A percentile compares a stretch with the other conserved stretches of the same genome.
These are phyloP conservation scores for Cyamopsis tetragonoloba DNA, from an alignment of 306 rosid genomes.

Conservation along the genomic window DNA sequence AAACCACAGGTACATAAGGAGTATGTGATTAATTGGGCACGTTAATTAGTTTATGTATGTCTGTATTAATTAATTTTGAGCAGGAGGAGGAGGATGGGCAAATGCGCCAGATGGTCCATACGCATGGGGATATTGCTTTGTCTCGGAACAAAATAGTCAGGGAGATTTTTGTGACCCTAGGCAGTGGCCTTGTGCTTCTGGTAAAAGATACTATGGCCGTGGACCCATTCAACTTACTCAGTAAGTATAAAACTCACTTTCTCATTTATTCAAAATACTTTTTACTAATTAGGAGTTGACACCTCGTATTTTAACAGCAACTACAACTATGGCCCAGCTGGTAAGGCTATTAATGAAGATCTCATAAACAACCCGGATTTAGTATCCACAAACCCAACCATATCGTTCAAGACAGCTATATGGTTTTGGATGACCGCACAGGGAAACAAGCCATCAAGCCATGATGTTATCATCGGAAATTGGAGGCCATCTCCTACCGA, in stretches of 20 bases:
- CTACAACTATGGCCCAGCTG: constrained; percentile 58
- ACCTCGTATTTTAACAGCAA: constrained; percentile 41
- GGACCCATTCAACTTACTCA: constrained; percentile 68
- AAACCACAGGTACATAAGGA: constrained; percentile 41
- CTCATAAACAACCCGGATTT: constrained; percentile 49
- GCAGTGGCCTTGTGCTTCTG: constrained; percentile 51
- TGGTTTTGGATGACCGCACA: constrained; percentile 88
- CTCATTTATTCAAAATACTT: no score
- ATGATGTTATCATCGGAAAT: constrained; percentile 43
- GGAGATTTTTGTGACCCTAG: constrained; percentile 28
- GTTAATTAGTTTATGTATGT: not conserved
- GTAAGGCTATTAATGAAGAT: constrained; percentile 32
- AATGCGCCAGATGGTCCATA: constrained; percentile 64
- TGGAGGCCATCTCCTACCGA: constrained; percentile 55
- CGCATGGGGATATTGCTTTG: constrained; percentile 63
- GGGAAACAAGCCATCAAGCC: constrained; percentile 64
- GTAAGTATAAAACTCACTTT: no score
- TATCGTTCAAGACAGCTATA: constrained; percentile 59
- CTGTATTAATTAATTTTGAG: no score
- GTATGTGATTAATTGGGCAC: not conserved
- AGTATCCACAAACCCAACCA: constrained; percentile 39
- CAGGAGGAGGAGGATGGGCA: constrained; percentile 52
- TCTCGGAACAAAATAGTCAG: constrained; percentile 28
- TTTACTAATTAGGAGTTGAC: not conserved
- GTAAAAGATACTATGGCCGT: constrained; percentile 55